A percentile compares a stretch with the other conserved stretches of the same genome.
phyloP scores from a whole-genome alignment of 495 filamentous ascomycete genomes.

The Lepidopterella palustris region DNA sequence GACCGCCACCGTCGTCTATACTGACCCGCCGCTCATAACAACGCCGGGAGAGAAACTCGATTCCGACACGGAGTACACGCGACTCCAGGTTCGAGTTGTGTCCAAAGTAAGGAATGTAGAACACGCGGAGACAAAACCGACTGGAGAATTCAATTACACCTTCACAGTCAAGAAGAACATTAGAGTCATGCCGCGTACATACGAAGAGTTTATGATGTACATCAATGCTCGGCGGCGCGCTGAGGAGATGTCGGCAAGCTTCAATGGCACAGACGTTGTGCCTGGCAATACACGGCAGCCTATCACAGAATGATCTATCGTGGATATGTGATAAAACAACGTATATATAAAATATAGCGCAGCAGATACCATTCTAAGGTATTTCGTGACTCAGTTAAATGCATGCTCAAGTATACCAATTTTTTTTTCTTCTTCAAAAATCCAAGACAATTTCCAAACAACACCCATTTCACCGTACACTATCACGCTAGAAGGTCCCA shows the following conservation, averaged over 20 bases:
- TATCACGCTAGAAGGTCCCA: conserved; percentile 21
- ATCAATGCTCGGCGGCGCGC: conserved; percentile 63
- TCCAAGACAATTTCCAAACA: not conserved
- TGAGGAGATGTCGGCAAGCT: conserved; percentile 20
- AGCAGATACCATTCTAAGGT: conserved; percentile 11
- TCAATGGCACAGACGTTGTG: conserved; percentile 15
- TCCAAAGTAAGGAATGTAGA: conserved; percentile 72
- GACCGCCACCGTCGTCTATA: conserved; percentile 69
- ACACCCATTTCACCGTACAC: conserved; percentile 1
- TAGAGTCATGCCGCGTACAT: conserved; percentile 67
- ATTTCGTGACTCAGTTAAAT: conserved; percentile 4
- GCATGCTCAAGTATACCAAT: not conserved
- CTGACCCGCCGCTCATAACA: conserved; percentile 54
- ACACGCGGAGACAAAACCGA: conserved; percentile 66
- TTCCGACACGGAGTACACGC: conserved; percentile 47
- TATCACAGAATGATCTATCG: conserved; percentile 29
- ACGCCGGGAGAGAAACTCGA: conserved; percentile 36
- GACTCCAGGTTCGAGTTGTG: conserved; percentile 71
- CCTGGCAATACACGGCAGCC: conserved; percentile 18
- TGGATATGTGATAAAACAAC: not conserved
- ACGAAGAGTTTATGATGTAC: conserved; percentile 75
- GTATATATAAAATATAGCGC: conserved; percentile 1
- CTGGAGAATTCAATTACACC: conserved; percentile 81
- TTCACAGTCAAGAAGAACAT: conserved; percentile 69
- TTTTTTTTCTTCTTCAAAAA: not conserved